Evolutionary conservation across 2,329 filamentous ascomycete genomes (phyloP).

Genomic region (Stemphylium beticola): DNA sequence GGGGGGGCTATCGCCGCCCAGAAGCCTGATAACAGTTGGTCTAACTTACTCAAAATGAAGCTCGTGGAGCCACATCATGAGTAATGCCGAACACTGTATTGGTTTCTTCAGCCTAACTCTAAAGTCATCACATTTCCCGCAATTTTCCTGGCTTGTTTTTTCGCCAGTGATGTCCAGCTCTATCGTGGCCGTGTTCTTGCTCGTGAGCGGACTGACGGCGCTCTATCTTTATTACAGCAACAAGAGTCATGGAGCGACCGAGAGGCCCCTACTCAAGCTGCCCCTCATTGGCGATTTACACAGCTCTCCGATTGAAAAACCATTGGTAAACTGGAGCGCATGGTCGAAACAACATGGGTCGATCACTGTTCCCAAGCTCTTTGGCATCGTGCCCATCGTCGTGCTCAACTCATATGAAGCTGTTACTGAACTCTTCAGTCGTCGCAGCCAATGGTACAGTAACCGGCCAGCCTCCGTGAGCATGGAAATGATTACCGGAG

Average conservation of each 20-base stretch:
- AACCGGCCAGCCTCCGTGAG: slow-evolving; percentile 16
- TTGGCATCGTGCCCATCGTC: slow-evolving; percentile 15
- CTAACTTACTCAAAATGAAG: too few species aligned
- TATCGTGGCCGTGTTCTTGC: slow-evolving; percentile 1
- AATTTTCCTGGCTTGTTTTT: too few species aligned
- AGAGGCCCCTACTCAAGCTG: slow-evolving; percentile 11
- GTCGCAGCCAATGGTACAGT: slow-evolving; percentile 17
- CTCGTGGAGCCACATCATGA: too few species aligned
- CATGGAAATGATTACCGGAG: slow-evolving; percentile 20
- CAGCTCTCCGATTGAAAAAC: slow-evolving; percentile 11
- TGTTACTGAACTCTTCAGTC: slow-evolving; percentile 17
- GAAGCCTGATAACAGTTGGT: too few species aligned
- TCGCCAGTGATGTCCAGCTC: slow-evolving; percentile 1
- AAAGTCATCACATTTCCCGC: not conserved
- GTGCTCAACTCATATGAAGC: slow-evolving; percentile 17
- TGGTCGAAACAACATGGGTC: slow-evolving; percentile 15
- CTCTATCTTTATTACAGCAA: slow-evolving; percentile 4
- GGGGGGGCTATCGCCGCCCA: too few species aligned
- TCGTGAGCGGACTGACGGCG: slow-evolving; percentile 3
- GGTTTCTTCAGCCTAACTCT: not conserved
- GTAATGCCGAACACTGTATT: too few species aligned
- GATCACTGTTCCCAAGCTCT: slow-evolving; percentile 10
- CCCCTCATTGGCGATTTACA: slow-evolving; percentile 17
- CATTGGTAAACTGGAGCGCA: slow-evolving; percentile 11
- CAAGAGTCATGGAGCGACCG: not conserved